These are phyloP conservation scores for Arthroderma sp. DNA, from an alignment of 2,329 filamentous ascomycete species.

Conservation along the genomic window DNA sequence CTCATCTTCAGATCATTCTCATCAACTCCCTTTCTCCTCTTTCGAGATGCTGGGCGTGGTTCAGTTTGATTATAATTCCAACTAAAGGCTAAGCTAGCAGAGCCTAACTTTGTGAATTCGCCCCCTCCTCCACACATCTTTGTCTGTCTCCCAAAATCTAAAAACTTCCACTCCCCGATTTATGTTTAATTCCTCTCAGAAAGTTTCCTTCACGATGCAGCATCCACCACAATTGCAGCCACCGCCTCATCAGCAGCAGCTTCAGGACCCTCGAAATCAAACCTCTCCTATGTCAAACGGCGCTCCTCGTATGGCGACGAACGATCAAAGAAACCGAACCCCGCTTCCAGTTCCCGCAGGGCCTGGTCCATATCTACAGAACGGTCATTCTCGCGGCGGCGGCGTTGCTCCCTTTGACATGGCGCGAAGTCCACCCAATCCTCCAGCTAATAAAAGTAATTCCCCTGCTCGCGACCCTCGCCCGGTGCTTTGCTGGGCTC, in stretches of 20 bases:
- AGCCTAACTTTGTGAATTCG: constrained; percentile 1
- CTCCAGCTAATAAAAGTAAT: constrained; percentile 28
- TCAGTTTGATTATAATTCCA: no score
- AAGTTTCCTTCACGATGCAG: neutral
- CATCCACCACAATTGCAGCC: constrained; percentile 1
- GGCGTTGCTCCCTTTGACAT: constrained; percentile 27
- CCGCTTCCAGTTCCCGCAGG: constrained; percentile 26
- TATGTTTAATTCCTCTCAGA: neutral
- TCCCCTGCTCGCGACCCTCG: constrained; percentile 2
- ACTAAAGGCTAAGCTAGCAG: neutral
- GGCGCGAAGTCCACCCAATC: constrained; percentile 34
- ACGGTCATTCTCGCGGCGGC: constrained; percentile 30
- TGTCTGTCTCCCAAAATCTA: constrained; percentile 1
- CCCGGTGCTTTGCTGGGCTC: neutral
- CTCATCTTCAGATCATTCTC: no score
- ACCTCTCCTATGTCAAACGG: constrained; percentile 3
- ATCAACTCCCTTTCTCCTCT: no score
- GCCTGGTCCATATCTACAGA: constrained; percentile 20
- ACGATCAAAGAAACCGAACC: constrained; percentile 29
- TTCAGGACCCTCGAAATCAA: constrained; percentile 1
- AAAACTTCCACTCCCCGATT: neutral
- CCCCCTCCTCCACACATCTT: constrained; percentile 2
- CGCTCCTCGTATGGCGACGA: constrained; percentile 16
- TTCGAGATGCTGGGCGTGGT: no score
- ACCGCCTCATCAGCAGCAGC: constrained; percentile 6